Base-by-base conservation (phyloP, 345 rosid species). In the Acer saccharum region DNA sequence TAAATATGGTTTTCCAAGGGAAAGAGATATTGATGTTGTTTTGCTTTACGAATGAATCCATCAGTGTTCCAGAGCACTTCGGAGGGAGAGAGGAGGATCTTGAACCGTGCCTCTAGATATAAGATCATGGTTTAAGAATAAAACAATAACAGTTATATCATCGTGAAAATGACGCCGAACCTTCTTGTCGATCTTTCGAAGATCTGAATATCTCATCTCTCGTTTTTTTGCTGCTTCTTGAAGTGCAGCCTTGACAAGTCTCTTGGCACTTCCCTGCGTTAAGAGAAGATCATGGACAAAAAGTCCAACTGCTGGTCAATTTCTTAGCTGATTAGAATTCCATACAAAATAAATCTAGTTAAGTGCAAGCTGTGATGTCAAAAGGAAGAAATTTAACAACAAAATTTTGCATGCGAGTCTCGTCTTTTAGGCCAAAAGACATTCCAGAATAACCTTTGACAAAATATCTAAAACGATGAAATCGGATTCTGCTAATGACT, bases 91-190 rank as follows among this genome's bases (percentile, higher is more conserved):
- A 0, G 86, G 87, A 29, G 91, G 87, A 46, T 88, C 88, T 81
- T 86, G 90, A 48, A 85, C 71, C 12, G 29, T 63, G 64, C 93
- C 90, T 80, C 84, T 87, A n/a, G 93, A 86, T 75, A 91, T 86
- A 76, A 88, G 90, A 80, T 91, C 95, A 23, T 93, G 98, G 84
- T 95, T 90, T 72, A 95, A 89, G 86, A 93, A 95, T 80, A 91
- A 86, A 69, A 95, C 92, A 75, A 91, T 87, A 10, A 89, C 98
- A 14, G 98, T 93, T 80, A 95, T 89, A 79, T 93, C 98, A n/a
- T 95, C 98, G 7, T 95, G 98, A 78, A 95, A 95, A 84, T 93
- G 97, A 9, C 97, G 95, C 43, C 97, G 93, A 48, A 95, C 98
- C 81, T 88, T 88, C 91, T 88, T 93, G 84, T 91, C 95, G 23